phyloP scores from a whole-genome alignment of 2,329 filamentous ascomycete species.

The Xylaria sp. region DNA sequence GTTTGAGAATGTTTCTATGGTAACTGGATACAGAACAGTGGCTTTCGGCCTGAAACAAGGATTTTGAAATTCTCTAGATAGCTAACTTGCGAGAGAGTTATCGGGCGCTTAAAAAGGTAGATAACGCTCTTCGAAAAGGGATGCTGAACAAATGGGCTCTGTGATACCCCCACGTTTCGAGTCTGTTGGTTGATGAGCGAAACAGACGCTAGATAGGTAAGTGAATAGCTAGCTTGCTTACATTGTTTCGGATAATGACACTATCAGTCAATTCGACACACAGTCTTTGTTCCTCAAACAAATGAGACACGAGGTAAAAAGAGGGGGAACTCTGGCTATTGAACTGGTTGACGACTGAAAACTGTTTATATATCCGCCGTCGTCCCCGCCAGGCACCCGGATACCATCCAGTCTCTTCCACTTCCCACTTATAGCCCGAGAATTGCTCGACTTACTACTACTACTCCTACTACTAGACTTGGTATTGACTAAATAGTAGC shows the following conservation, averaged over 20 bases:
- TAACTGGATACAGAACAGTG: neutral
- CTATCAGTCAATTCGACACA: neutral
- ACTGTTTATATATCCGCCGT: neutral
- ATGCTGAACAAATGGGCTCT: neutral
- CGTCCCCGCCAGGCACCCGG: neutral
- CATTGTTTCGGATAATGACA: neutral
- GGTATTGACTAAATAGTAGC: neutral
- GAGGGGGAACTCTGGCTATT: neutral
- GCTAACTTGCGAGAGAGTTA: neutral
- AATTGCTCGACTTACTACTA: no score
- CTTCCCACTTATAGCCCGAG: neutral
- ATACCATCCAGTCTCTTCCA: neutral
- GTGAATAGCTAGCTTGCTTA: neutral
- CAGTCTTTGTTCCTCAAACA: neutral
- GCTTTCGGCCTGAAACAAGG: conserved; percentile 9
- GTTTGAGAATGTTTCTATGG: neutral
- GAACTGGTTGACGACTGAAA: neutral
- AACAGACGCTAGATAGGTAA: neutral
- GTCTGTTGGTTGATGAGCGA: neutral
- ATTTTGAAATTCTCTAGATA: neutral
- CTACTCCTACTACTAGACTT: no score
- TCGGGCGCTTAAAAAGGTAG: neutral
- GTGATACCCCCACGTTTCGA: neutral
- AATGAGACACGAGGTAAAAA: neutral
- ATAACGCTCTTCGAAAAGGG: neutral